These are phyloP conservation scores for Cryoendolithus antarcticus DNA, from an alignment of 2,329 filamentous ascomycete genomes.

Conservation along the genomic window DNA sequence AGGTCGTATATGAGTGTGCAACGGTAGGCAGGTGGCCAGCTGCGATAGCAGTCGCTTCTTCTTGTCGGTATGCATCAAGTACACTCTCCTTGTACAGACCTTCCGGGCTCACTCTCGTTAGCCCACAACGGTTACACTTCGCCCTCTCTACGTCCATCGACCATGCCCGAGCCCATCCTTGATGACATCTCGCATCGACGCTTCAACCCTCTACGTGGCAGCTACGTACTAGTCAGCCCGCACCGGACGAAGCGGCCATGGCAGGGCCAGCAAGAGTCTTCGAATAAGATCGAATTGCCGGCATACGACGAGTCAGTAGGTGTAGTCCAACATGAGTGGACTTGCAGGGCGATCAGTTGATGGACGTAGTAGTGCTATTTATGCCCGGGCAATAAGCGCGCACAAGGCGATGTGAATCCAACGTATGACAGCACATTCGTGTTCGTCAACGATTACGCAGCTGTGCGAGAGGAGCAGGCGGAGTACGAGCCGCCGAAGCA, in stretches of 20 bases:
- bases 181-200: constrained; percentile 94
- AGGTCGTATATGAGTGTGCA: too few relatives aligned
- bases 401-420: constrained; percentile 76
- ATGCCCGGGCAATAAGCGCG: constrained; percentile 81
- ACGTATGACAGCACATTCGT: constrained; percentile 78
- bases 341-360: constrained; percentile 1
- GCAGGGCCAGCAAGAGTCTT: constrained; percentile 53
- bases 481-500: constrained; percentile 52
- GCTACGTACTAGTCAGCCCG: constrained; percentile 88
- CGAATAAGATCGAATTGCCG: constrained; percentile 43
- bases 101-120: constrained; percentile 9
- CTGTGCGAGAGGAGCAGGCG: constrained; percentile 84
- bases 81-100: constrained; percentile 8
- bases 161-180: constrained; percentile 44
- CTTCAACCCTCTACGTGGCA: constrained; percentile 81
- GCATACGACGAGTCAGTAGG: constrained; percentile 58
- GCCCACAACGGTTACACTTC: constrained; percentile 1
- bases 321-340: constrained; percentile 1
- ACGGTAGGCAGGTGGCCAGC: too few relatives aligned
- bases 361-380: constrained; percentile 61
- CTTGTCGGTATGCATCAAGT: constrained; percentile 16
- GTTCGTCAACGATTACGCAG: constrained; percentile 96
- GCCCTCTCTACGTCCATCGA: constrained; percentile 7
- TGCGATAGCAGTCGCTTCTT: background rate
- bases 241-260: constrained; percentile 94